Evolutionary conservation across 1,284 basidiomycete genomes (phyloP).

Genomic region (Rhodotorula sp.): DNA sequence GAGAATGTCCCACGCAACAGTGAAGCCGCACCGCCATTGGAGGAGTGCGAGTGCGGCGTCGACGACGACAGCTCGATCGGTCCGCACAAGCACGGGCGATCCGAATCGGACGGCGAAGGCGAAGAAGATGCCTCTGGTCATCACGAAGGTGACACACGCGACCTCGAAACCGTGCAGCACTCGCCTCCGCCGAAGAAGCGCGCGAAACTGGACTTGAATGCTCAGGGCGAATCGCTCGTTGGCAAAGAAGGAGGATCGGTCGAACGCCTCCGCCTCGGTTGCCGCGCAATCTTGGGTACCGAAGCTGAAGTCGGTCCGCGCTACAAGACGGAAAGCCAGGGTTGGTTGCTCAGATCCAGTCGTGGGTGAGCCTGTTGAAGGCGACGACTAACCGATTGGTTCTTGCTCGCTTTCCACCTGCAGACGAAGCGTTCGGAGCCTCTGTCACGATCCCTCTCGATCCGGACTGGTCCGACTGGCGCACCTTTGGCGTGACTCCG

Average conservation of each 20-base stretch:
- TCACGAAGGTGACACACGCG: neutral
- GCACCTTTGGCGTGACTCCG: neutral
- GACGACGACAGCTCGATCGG: neutral
- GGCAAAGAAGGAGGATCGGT: neutral
- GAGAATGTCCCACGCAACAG: neutral
- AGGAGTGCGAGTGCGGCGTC: neutral
- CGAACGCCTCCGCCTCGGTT: neutral
- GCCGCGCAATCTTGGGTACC: neutral
- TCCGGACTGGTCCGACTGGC: neutral
- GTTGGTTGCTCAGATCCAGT: neutral
- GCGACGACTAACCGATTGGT: neutral
- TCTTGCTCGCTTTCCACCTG: neutral
- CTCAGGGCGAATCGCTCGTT: neutral
- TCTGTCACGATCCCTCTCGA: conserved; percentile 3
- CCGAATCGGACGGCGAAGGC: too few relatives aligned
- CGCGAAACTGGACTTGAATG: neutral
- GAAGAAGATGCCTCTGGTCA: too few relatives aligned
- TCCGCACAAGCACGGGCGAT: neutral
- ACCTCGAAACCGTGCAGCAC: neutral
- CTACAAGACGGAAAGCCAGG: neutral
- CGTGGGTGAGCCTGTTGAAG: too few relatives aligned
- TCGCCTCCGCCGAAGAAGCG: neutral
- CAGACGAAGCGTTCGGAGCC: conserved; percentile 4
- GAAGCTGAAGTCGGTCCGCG: neutral
- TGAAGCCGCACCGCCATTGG: neutral